Evolutionary conservation across 2,329 filamentous ascomycete genomes (phyloP), one percentile per base, ranked within the genome.

Genomic region (Cordyceps militaris): DNA sequence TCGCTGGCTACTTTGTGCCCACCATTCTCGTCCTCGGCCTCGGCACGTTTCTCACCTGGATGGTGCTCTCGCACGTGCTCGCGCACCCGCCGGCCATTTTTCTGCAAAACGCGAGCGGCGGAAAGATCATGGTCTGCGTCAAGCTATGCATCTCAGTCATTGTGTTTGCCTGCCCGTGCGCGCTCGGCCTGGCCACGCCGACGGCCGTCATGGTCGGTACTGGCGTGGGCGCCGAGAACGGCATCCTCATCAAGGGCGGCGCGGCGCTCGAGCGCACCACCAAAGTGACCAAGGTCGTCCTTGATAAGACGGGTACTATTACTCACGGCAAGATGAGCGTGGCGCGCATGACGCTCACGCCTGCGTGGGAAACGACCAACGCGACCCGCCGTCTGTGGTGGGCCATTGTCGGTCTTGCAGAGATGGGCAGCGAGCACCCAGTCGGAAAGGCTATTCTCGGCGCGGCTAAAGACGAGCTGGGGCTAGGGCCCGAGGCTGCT

Each of bases 191-290:
- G 19, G 92, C 91, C 24, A 97, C 94, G 1, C 94, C 94, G 2
- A 99, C 94, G 0, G 94, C 94, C 2, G 92, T 99, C 69, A 97
- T 99, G 94, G 94, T 99, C 30, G 94, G 94, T 44, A 97, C 94
- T n/a, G 94, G 94, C 59, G 86, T 97, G 32, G 94, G 94, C 52
- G 94, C 94, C 2, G 89, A 97, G 72, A 88, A 96, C 65, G 94
- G 94, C 24, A 99, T 99, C 64, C 78, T 99, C n/a, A 91, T 97
- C 70, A 99, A 99, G 74, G 93, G 94, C 56, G 94, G 94, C 57
- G 92, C 90, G 42, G 91, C 92, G 30, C 78, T 99, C 3, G 93
- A 99, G 75, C 91, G 84, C 4, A 89, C 91, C 0, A 97, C 91
- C 9, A 93, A 91, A 71, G 83, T 97, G 63, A 95, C 87, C 1